These are phyloP conservation scores for Cladosporium sphaerospermum DNA, from an alignment of 2,329 filamentous ascomycete species.

Conservation along the genomic window DNA sequence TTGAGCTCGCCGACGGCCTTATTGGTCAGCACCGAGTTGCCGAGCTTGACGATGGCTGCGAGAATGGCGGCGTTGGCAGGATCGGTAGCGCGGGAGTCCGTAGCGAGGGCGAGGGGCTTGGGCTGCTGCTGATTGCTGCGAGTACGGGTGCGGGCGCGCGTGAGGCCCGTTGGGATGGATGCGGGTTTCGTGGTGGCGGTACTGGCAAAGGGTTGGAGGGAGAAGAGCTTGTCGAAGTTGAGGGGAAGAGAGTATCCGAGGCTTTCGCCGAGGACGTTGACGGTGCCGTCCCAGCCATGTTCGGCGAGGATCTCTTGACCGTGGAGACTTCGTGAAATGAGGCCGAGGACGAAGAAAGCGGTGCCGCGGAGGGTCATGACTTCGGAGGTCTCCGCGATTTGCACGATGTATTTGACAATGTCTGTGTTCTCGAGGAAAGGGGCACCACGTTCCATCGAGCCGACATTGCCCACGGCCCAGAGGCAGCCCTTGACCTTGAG, in stretches of 20 bases:
- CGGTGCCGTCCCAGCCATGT: conserved; percentile 87
- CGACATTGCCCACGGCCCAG: conserved; percentile 97
- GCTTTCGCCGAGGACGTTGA: conserved; percentile 73
- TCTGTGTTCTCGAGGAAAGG: conserved; percentile 88
- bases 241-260: conserved; percentile 82
- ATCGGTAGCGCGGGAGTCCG: conserved; percentile 40
- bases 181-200: conserved; percentile 8
- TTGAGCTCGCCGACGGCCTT: conserved; percentile 76
- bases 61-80: conserved; percentile 66
- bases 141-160: conserved; percentile 14
- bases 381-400: conserved; percentile 79
- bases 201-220: conserved; percentile 39
- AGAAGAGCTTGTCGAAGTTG: conserved; percentile 71
- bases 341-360: conserved; percentile 88
- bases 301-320: conserved; percentile 87
- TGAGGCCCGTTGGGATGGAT: neutral
- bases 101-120: neutral
- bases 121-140: conserved; percentile 4
- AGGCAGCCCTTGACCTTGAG: conserved; percentile 94
- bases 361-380: conserved; percentile 92
- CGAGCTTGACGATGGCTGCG: conserved; percentile 77
- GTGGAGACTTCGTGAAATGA: conserved; percentile 87
- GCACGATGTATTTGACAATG: conserved; percentile 78
- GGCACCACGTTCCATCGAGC: conserved; percentile 94
- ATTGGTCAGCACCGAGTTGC: conserved; percentile 89